phyloP scores from a whole-genome alignment of 2,329 filamentous ascomycete species.

The Fusarium oligoseptatum region DNA sequence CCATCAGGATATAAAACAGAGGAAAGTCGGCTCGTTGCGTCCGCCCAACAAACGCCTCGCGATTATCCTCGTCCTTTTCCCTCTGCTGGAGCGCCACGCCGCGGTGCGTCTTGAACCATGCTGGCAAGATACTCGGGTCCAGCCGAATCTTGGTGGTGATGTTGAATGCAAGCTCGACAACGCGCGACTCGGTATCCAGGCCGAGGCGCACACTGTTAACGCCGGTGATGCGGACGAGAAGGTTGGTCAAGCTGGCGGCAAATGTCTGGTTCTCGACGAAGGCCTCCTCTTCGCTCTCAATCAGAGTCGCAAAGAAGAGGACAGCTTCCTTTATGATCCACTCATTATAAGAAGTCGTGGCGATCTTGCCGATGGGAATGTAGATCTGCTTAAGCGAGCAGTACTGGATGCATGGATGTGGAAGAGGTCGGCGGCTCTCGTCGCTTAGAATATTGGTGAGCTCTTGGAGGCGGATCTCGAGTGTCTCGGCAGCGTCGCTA shows the following conservation, averaged over 20 bases:
- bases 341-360: conserved; percentile 85
- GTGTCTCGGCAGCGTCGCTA: conserved; percentile 71
- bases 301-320: conserved; percentile 87
- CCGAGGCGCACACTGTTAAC: conserved; percentile 80
- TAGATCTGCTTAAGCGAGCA: conserved; percentile 90
- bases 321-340: conserved; percentile 88
- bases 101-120: conserved; percentile 83
- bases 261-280: conserved; percentile 91
- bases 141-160: conserved; percentile 96
- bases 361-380: conserved; percentile 89
- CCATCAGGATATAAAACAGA: conserved; percentile 93
- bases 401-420: conserved; percentile 92
- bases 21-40: conserved; percentile 95
- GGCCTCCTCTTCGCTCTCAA: conserved; percentile 96
- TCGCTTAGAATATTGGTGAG: conserved; percentile 83
- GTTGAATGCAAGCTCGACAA: conserved; percentile 94
- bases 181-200: conserved; percentile 85
- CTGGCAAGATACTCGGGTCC: conserved; percentile 85
- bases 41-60: conserved; percentile 84
- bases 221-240: conserved; percentile 83
- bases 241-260: conserved; percentile 86
- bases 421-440: conserved; percentile 87
- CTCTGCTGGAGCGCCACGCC: conserved; percentile 46
- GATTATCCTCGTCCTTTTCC: conserved; percentile 67
- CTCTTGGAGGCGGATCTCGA: conserved; percentile 73